Percentiles rank a stretch among this genome's conserved stretches.
Conservation (phyloP, 352 stramenopile genomes). For the Phytopythium helicoides region DNA sequence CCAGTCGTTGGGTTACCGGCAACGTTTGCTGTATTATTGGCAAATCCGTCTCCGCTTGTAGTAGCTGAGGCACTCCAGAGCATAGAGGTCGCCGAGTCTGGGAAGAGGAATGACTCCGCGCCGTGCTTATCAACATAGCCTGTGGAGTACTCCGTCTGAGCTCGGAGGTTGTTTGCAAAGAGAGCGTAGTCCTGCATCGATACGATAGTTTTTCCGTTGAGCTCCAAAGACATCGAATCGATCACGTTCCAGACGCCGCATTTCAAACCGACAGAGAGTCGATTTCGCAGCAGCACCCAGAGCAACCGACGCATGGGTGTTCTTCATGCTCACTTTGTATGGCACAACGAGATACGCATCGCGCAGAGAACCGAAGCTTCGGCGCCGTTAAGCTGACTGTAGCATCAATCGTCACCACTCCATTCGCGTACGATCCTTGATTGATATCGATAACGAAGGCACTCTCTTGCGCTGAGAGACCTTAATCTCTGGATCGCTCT, state of each 20-base stretch:
- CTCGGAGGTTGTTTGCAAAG: slow-evolving; percentile 26
- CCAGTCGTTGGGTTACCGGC: not conserved
- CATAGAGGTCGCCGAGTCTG: slow-evolving; percentile 14
- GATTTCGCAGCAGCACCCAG: slow-evolving; percentile 14
- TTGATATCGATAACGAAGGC: slow-evolving; percentile 6
- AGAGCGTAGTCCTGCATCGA: slow-evolving; percentile 18
- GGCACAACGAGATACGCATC: slow-evolving; percentile 12
- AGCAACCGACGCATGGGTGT: slow-evolving; percentile 8
- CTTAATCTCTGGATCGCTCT: not conserved
- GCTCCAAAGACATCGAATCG: slow-evolving; percentile 19
- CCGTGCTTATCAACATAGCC: slow-evolving; percentile 25
- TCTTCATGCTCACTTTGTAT: slow-evolving; percentile 10
- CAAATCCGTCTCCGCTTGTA: slow-evolving; percentile 16
- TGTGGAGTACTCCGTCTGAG: slow-evolving; percentile 15
- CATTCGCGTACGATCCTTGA: slow-evolving; percentile 9
- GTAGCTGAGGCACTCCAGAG: slow-evolving; percentile 2
- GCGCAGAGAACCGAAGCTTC: slow-evolving; percentile 7
- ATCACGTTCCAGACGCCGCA: slow-evolving; percentile 28
- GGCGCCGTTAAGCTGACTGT: slow-evolving; percentile 6
- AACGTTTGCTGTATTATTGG: slow-evolving; percentile 12
- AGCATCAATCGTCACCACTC: slow-evolving; percentile 12
- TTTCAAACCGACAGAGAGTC: slow-evolving; percentile 18
- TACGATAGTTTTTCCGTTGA: slow-evolving; percentile 22
- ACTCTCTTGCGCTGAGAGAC: not conserved
- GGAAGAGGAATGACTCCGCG: slow-evolving; percentile 23